phyloP scores from a whole-genome alignment of 1,284 basidiomycete species.

The Vanrija humicola region DNA sequence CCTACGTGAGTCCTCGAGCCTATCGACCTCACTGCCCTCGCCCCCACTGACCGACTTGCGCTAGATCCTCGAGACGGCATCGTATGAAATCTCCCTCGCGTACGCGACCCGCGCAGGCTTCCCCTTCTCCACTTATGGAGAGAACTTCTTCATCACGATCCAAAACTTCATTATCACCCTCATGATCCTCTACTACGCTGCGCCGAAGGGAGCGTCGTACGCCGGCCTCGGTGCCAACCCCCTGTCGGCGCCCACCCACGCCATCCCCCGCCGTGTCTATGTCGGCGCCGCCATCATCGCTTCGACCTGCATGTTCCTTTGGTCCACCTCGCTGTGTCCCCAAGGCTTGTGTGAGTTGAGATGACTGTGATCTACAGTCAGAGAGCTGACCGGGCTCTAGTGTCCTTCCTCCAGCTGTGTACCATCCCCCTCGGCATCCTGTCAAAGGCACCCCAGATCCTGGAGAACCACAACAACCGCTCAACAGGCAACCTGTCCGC shows the following conservation, averaged over 20 bases:
- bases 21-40: neutral
- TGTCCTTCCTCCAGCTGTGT: constrained; percentile 63
- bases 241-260: neutral
- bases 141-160: constrained; percentile 80
- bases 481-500: constrained; percentile 87
- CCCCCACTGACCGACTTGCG: neutral
- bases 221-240: constrained; percentile 3
- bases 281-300: constrained; percentile 51
- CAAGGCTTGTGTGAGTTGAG: constrained; percentile 31
- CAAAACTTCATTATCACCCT: constrained; percentile 79
- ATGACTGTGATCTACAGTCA: neutral
- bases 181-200: constrained; percentile 63
- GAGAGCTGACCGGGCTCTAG: constrained; percentile 17
- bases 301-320: constrained; percentile 53
- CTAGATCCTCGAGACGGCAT: constrained; percentile 67
- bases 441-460: constrained; percentile 82
- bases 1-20: constrained; percentile 56
- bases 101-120: constrained; percentile 79
- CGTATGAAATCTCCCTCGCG: constrained; percentile 79
- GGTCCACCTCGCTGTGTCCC: constrained; percentile 43
- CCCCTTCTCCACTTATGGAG: constrained; percentile 93
- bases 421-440: constrained; percentile 80
- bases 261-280: constrained; percentile 19
- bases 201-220: constrained; percentile 6
- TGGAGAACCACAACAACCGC: constrained; percentile 64